Conservation (phyloP, 2,329 filamentous ascomycete genomes). For the Epichloe sibirici region DNA sequence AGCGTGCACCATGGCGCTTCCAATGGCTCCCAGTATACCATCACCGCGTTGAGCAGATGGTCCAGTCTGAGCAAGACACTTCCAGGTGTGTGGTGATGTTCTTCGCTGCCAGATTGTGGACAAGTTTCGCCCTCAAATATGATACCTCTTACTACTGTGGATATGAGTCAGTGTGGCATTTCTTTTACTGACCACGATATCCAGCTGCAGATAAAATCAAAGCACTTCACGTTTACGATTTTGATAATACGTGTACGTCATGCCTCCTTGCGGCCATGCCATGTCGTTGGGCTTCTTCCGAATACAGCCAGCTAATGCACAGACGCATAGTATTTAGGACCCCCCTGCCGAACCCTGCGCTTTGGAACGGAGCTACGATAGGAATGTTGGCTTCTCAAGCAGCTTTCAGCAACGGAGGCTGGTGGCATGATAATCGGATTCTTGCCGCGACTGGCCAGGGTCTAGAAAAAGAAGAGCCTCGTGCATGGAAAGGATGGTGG, state of each 20-base stretch:
- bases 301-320: neutral
- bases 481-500: slow-evolving; percentile 90
- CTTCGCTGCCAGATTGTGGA: neutral
- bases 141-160: too few species aligned
- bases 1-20: slow-evolving; percentile 24
- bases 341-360: slow-evolving; percentile 78
- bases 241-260: slow-evolving; percentile 78
- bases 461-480: slow-evolving; percentile 65
- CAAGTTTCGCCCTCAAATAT: neutral
- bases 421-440: slow-evolving; percentile 92
- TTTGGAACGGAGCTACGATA: slow-evolving; percentile 74
- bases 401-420: slow-evolving; percentile 70
- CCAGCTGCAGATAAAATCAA: slow-evolving; percentile 56
- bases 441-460: slow-evolving; percentile 79
- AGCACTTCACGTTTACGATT: slow-evolving; percentile 87
- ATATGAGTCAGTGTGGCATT: too few species aligned
- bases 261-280: neutral
- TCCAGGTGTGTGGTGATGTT: slow-evolving; percentile 38
- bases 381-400: slow-evolving; percentile 66
- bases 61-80: slow-evolving; percentile 63
- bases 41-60: slow-evolving; percentile 73
- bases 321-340: slow-evolving; percentile 66
- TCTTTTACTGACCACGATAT: neutral
- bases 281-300: neutral
- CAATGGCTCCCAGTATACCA: slow-evolving; percentile 33